Base-by-base conservation (phyloP, 2,329 filamentous ascomycete genomes). In the Aspergillus glaucus region DNA sequence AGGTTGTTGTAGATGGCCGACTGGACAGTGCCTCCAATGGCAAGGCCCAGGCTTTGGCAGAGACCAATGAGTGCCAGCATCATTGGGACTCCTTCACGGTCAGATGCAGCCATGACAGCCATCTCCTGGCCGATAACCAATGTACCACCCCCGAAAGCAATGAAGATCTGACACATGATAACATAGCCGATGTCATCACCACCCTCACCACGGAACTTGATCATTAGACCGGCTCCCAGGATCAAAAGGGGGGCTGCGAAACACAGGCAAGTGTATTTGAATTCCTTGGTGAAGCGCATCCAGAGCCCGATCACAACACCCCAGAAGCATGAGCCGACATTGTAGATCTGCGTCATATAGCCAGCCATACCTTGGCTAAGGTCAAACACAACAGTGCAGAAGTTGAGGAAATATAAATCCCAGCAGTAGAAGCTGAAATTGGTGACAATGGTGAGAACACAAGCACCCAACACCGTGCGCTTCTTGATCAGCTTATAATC, bases 71-170 rank as follows among this genome's bases (percentile, higher is more conserved):
- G 47, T 8, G 69, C 62, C 14, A 72, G 57, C 57, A 70, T 62
- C 62, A 71, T 65, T n/a, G 79, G 78, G 3, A 81, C 69, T 37
- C 80, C 72, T 46, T 77, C 71, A 43, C 80, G 79, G 49, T 74
- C 74, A 17, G 77, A 75, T 3, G 77, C 73, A 0, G 77, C 72
- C 63, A 84, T 78, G 39, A 83, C 75, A 3, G 79, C 78, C 55
- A 85, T 76, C 51, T 84, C 75, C 54, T 79, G 68, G 48, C 74
- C 72, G 51, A 81, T 73, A 22, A 81, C 74, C 10, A 80, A 68
- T 22, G 76, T 77, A 47, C 75, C 75, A 12, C 78, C 78, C 8
- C 72, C 72, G 50, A 79, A 69, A 15, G 79, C 77, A 47, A 80
- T 76, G 54, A 81, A 73, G 49, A 81, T 73, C 55, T 80, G 78